Conservation (phyloP, 768 basidiomycete genomes). For the Clitopilus hobsonii region DNA sequence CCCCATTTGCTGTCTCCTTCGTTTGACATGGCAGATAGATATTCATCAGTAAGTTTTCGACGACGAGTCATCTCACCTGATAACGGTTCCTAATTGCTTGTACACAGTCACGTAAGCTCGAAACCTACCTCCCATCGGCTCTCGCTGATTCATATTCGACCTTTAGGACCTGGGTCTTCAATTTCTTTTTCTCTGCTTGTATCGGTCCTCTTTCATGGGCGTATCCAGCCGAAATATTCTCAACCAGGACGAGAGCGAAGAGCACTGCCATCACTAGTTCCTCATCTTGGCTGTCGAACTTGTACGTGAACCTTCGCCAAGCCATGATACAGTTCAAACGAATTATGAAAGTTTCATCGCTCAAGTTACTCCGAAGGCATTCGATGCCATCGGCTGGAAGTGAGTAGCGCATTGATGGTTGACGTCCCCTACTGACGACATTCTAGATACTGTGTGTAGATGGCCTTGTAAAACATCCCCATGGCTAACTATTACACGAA, state of each 20-base stretch:
- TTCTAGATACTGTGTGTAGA: constrained; percentile 26
- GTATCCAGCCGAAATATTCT: constrained; percentile 40
- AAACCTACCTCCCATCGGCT: neutral
- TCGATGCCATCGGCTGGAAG: constrained; percentile 36
- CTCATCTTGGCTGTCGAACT: constrained; percentile 41
- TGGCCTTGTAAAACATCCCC: neutral
- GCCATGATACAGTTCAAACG: too few relatives aligned
- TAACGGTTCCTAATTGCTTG: neutral
- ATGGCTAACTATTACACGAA: constrained; percentile 5
- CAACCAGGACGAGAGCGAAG: constrained; percentile 38
- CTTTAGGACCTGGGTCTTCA: constrained; percentile 39
- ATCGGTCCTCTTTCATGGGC: constrained; percentile 44
- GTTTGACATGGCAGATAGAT: constrained; percentile 19
- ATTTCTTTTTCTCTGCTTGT: constrained; percentile 42
- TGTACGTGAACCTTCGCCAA: constrained; percentile 18
- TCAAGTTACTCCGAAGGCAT: constrained; percentile 38
- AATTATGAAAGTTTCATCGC: constrained; percentile 47
- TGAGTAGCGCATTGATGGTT: constrained; percentile 14
- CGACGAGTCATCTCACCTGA: neutral
- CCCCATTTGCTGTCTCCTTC: neutral
- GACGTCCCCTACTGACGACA: neutral
- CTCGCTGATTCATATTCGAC: neutral
- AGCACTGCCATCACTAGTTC: constrained; percentile 41
- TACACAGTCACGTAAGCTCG: constrained; percentile 18
- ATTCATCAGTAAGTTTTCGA: constrained; percentile 31